Base-by-base conservation (phyloP, 192 early-diverging fungal species). In the Piromyces finnis region DNA sequence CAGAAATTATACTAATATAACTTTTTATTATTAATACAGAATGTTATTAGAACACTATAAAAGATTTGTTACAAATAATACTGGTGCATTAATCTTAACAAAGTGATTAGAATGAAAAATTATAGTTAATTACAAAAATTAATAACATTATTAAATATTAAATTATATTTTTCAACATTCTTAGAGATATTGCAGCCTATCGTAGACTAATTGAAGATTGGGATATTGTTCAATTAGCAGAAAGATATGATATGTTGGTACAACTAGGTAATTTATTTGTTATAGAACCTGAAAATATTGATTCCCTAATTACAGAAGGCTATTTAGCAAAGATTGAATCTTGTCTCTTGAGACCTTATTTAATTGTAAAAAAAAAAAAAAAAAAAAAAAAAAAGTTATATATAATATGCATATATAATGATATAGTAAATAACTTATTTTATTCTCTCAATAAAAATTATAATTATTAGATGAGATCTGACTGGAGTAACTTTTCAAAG, bases 261-360 rank as follows among this genome's bases (percentile, higher is more conserved):
- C 94, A 99, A 81, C 85, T 99, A 18, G 95, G 94, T 80, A 98
- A 95, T 80, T 89, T 99, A 4, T 99, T 95, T 82, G 84, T 97
- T 30, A 95, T 96, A 28, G 94, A 94, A 83, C 94, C 96, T 28
- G 93, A 95, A 79, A 95, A 94, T 77, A 85, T 99, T 29, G 92
- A 92, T 82, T 93, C 94, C 22, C 89, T 98, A 30, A 86, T 99
- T 37, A 91, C 91, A 32, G 95, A 97, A 81, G 95, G 95, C 1
- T 51, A 51, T 51, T 51, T 51, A 51, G 41, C 41, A 22, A 51
- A 51, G 6, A 51, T 51, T 5, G 41, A 51, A 22, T 18, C 41
- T 5, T 51, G 22, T 22, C 22, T 51, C 17, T 18, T 51, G 5
- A 51, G 13, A 22, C 41, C 41, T 22, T 51, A 51, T 51, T 51